Evolutionary conservation across 331 rosid genomes (phyloP).

Genomic region (Pyrus hybrid): DNA sequence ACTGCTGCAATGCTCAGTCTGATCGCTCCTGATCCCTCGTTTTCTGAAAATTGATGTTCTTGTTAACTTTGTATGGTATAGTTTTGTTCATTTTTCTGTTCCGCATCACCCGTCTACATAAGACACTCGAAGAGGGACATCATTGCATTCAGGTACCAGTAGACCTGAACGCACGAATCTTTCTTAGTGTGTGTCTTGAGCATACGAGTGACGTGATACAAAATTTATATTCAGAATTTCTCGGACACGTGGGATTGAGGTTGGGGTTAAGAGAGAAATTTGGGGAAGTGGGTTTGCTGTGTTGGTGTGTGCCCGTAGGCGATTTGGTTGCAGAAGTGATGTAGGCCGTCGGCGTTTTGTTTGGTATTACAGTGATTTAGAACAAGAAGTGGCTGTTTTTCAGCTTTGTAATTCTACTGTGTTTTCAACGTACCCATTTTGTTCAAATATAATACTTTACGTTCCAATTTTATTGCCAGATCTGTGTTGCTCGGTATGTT

Average conservation of each 20-base stretch:
- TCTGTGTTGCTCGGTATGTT: not conserved
- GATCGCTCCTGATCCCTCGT: not conserved
- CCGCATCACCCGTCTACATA: no score
- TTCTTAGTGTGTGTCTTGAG: not conserved
- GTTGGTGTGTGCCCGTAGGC: not conserved
- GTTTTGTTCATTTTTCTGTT: not conserved
- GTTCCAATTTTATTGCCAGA: not conserved
- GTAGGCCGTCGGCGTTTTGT: not conserved
- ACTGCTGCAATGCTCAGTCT: slow-evolving; percentile 10
- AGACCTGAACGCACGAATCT: no score
- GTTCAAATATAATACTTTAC: not conserved
- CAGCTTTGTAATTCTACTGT: no score
- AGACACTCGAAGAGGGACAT: no score
- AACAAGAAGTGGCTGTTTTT: no score
- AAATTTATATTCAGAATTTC: not conserved
- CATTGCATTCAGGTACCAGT: no score
- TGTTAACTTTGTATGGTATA: fast-evolving
- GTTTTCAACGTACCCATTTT: not conserved
- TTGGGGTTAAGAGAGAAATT: not conserved
- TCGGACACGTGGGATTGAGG: not conserved
- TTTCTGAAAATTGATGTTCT: not conserved
- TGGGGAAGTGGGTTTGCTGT: not conserved
- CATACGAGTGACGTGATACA: not conserved
- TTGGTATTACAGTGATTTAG: not conserved
- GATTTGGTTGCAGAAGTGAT: not conserved